phyloP scores from a whole-genome alignment of 75 land plant genomes.

The Larix kaempferi region DNA sequence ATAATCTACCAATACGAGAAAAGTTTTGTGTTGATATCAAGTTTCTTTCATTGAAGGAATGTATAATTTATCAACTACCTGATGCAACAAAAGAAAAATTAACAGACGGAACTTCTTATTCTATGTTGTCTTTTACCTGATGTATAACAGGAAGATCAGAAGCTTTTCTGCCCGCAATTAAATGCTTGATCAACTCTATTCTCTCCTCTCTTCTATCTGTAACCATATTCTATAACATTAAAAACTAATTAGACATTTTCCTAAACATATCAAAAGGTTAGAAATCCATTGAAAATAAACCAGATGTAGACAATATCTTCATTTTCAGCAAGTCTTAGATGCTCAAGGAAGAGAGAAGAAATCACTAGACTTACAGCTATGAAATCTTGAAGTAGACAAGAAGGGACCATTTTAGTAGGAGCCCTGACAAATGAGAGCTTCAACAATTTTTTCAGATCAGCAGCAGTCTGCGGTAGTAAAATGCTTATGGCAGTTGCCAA shows the following conservation, averaged over 20 bases:
- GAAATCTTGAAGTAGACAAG: conserved; percentile 51
- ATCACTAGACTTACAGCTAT: conserved; percentile 34
- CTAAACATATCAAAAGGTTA: not conserved
- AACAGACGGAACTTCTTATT: not conserved
- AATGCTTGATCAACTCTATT: conserved; percentile 27
- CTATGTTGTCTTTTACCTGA: conserved; percentile 28
- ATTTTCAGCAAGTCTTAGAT: not conserved
- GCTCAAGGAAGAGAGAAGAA: not conserved
- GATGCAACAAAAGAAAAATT: not conserved
- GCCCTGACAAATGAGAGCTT: conserved; percentile 33
- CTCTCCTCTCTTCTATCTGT: conserved; percentile 38
- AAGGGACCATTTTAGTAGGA: conserved; percentile 18
- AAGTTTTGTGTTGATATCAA: not conserved
- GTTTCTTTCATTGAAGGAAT: not conserved
- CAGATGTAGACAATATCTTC: not conserved
- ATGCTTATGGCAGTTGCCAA: conserved; percentile 42
- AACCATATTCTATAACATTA: conserved; percentile 33
- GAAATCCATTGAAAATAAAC: not conserved
- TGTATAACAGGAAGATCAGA: conserved; percentile 47
- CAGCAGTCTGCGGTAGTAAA: conserved; percentile 18
- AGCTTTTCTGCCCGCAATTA: conserved; percentile 28
- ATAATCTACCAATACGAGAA: not conserved
- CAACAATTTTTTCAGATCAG: conserved; percentile 26
- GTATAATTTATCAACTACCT: not conserved
- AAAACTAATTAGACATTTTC: conserved; percentile 9